phyloP scores from a whole-genome alignment of 352 stramenopile genomes.

The Aphanomyces astaci region DNA sequence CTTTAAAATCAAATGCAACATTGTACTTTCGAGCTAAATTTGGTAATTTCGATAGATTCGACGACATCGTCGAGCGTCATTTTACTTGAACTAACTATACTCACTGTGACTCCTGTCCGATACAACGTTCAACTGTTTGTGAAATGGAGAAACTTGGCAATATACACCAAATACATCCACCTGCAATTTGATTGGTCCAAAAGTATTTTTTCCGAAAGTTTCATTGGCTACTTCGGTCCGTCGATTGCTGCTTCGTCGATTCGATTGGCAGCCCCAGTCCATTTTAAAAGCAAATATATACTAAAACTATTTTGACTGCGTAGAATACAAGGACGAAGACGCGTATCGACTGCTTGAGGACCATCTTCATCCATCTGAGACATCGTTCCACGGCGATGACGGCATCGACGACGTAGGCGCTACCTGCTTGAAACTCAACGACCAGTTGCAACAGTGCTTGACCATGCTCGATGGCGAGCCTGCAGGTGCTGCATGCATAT shows the following conservation, averaged over 20 bases:
- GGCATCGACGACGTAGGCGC: slow-evolving; percentile 15
- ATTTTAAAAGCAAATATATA: too few species aligned
- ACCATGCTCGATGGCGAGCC: background rate
- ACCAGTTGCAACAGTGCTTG: slow-evolving; percentile 32
- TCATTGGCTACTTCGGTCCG: too few species aligned
- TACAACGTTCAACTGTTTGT: too few species aligned
- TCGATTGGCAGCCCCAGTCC: too few species aligned
- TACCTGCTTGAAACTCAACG: slow-evolving; percentile 34
- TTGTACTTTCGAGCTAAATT: background rate
- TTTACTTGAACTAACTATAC: too few species aligned
- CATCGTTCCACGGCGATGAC: background rate
- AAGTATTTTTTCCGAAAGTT: too few species aligned
- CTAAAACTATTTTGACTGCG: background rate
- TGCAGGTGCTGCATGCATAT: slow-evolving; percentile 19
- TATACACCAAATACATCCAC: too few species aligned
- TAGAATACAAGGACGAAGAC: slow-evolving; percentile 22
- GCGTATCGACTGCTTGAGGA: slow-evolving; percentile 13
- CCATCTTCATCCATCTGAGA: background rate
- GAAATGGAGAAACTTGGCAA: too few species aligned
- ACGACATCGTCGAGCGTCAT: too few species aligned
- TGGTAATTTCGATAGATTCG: background rate
- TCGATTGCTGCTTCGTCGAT: too few species aligned
- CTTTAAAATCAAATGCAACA: background rate
- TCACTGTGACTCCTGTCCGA: too few species aligned
- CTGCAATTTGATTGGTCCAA: too few species aligned